These are phyloP conservation scores for Erodium texanum DNA, from an alignment of 441 rosid genomes.

Conservation along the genomic window DNA sequence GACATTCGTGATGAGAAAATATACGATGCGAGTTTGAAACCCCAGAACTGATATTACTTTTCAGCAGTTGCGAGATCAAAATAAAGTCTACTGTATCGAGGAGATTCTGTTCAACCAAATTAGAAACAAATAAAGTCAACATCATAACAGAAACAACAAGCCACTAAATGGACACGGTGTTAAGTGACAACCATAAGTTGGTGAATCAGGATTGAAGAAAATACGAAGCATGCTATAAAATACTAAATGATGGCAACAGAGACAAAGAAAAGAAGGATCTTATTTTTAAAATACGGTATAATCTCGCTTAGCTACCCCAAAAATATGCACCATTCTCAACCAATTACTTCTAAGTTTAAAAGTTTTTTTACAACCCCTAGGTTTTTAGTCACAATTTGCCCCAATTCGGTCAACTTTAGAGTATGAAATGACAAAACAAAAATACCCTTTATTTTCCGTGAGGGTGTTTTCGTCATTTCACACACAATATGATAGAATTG, in stretches of 20 bases:
- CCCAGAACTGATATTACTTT: conserved; percentile 23
- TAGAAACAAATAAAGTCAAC: neutral
- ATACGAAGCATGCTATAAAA: neutral
- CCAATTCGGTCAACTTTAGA: too few species aligned
- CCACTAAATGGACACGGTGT: neutral
- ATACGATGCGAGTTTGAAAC: conserved; percentile 34
- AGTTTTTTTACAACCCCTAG: too few species aligned
- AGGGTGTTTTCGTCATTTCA: too few species aligned
- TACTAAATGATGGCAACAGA: neutral
- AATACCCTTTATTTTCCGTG: too few species aligned
- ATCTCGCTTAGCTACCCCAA: too few species aligned
- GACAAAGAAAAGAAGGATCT: neutral
- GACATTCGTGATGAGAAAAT: conserved; percentile 70
- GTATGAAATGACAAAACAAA: too few species aligned
- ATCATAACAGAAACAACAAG: neutral
- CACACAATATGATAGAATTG: too few species aligned
- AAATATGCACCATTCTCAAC: too few species aligned
- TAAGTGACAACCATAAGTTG: neutral
- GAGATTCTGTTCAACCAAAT: conserved; percentile 42
- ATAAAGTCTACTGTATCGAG: conserved; percentile 57
- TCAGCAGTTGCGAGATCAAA: conserved; percentile 46
- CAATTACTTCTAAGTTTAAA: too few species aligned
- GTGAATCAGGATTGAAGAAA: neutral
- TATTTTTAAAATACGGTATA: too few species aligned
- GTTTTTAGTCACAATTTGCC: too few species aligned